These are phyloP conservation scores for Fusarium graminum DNA, from an alignment of 2,329 filamentous ascomycete genomes.

Conservation along the genomic window DNA sequence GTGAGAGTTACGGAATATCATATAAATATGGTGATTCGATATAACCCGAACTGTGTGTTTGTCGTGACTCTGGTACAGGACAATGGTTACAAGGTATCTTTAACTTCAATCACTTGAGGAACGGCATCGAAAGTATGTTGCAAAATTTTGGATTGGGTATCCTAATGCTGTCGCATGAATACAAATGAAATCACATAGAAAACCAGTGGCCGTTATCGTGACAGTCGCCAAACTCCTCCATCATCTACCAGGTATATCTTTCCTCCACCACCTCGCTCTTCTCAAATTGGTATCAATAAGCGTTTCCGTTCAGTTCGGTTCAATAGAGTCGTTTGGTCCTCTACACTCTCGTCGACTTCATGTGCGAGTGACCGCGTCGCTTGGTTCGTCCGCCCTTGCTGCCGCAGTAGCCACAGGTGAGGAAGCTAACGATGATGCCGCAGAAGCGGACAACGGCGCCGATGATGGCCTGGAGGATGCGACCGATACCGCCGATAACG, in stretches of 20 bases:
- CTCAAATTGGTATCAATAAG: constrained; percentile 27
- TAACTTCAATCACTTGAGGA: background rate
- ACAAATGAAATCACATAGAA: constrained; percentile 29
- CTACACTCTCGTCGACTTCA: constrained; percentile 37
- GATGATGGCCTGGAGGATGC: constrained; percentile 75
- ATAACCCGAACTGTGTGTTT: too few species aligned
- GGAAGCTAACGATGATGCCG: constrained; percentile 75
- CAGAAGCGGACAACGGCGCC: constrained; percentile 74
- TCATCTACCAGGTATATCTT: background rate
- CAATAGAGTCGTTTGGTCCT: constrained; percentile 1
- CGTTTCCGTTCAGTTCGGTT: constrained; percentile 6
- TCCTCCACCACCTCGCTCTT: background rate
- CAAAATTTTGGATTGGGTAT: constrained; percentile 48
- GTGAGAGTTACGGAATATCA: too few species aligned
- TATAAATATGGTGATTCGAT: too few species aligned
- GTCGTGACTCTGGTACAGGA: too few species aligned
- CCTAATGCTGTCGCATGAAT: constrained; percentile 42
- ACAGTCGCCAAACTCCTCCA: constrained; percentile 25
- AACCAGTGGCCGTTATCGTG: constrained; percentile 30
- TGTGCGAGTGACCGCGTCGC: constrained; percentile 30
- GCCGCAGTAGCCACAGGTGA: constrained; percentile 66
- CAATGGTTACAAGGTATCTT: background rate
- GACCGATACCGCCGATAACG: constrained; percentile 75
- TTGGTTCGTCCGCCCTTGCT: constrained; percentile 34
- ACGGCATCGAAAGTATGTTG: background rate